Evolutionary conservation across 176 grass and related monocot species (phyloP), one percentile per base, ranked within the genome.

Genomic region (Oryza glumipatula): DNA sequence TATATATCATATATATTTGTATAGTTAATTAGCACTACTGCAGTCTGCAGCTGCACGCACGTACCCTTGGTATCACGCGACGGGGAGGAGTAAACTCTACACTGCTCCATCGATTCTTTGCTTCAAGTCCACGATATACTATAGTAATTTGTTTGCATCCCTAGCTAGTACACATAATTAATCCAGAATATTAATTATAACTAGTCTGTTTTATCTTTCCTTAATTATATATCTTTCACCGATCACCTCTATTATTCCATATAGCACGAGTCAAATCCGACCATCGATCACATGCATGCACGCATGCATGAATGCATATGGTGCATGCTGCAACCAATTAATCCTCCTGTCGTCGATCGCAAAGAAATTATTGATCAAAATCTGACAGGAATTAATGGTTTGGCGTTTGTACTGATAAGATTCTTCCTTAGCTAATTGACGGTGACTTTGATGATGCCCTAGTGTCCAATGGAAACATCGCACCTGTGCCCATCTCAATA

Each of bases 371-470:
- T 41, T 41, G 39, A 28, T 28, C 28, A 63, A 77, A 69, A 83
- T 80, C 87, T 91, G 94, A 95, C 91, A 89, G 83, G 67, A 83
- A 90, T 91, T 91, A 84, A 80, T 70, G 88, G 12, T 23, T 84
- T 84, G 66, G n/a, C 30, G 30, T 65, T 83, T 88, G 38, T 41
- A 33, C 14, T 49, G 71, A 81, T 86, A 83, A 92, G 91, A 90
- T 94, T 92, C 91, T 76, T 60, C 33, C 23, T 30, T 69, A 63
- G 45, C 73, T 78, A 85, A 77, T 74, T 65, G 82, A 82, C 80
- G 72, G 71, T 80, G 92, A 89, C 77, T 84, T 90, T 88, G 76
- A 88, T 90, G 85, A 88, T 90, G 85, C 73, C 43, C 77, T 83
- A 72, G 60, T 82, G 81, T 79, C 87, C 87, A 92, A 85, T 92